Base-by-base conservation (phyloP, 495 filamentous ascomycete genomes). In the Trichoderma gamsii region DNA sequence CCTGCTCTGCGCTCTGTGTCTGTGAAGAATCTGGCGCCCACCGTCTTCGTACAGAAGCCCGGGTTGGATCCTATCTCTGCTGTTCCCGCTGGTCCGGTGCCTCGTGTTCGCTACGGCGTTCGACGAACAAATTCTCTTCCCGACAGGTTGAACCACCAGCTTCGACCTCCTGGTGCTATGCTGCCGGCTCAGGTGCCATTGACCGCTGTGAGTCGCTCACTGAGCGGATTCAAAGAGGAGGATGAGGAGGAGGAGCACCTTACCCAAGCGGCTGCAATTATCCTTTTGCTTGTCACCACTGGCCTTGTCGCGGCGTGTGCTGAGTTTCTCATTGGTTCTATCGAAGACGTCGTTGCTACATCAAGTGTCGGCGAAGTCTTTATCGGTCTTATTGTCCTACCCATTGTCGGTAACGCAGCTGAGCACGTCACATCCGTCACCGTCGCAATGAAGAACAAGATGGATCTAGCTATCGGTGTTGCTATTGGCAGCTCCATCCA, bases 371-470 rank as follows among this genome's bases (percentile, higher is more conserved):
- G 86, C 71, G 85, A 93, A 73, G 87, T 89, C 9, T 96, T 97
- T 72, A 90, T 96, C 72, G 92, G 92, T 66, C 80, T 97, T 5
- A 96, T 97, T 74, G 88, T 96, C 70, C 78, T 96, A 2, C 92
- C 93, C 25, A 93, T 97, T 69, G 91, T 97, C 13, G 92, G 92
- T 67, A 97, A 97, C 71, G 92, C 93, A 0, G 93, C 92, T 0
- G 92, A 97, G 80, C 92, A 97, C 81, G 90, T 95, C 8, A 96
- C 92, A 1, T 91, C 93, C 1, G 90, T 97, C 46, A 90, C 87
- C 32, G 92, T 96, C 9, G 92, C 93, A 7, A 84, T 85, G 70
- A 97, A 96, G 82, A 96, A 97, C 79, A 97, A 97, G 81, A 96
- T 97, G 92, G 92, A 97, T 80, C 81, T 96, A 35, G 89, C 93